A percentile compares a stretch with the other conserved stretches of the same genome.
These are phyloP conservation scores for Alternaria postmessia DNA, from an alignment of 2,329 filamentous ascomycete genomes.

Conservation along the genomic window DNA sequence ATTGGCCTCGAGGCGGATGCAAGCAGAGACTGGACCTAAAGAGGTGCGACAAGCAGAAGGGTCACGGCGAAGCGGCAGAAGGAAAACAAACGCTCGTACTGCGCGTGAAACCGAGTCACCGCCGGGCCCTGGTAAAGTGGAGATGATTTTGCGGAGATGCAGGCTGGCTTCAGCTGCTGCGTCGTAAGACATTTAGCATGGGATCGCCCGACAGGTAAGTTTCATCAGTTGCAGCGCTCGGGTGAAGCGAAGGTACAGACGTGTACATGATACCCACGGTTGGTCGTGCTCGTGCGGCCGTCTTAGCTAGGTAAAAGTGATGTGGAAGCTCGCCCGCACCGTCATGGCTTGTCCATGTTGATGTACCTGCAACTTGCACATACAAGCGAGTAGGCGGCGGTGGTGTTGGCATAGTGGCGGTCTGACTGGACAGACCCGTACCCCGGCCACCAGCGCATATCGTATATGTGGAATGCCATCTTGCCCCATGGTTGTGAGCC, in stretches of 20 bases:
- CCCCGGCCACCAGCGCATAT: slow-evolving; percentile 14
- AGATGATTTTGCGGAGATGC: slow-evolving; percentile 18
- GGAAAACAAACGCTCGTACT: slow-evolving; percentile 23
- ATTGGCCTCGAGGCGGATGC: slow-evolving; percentile 12
- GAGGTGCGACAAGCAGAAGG: slow-evolving; percentile 25
- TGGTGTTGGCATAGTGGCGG: slow-evolving; percentile 6
- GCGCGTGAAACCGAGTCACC: slow-evolving; percentile 31
- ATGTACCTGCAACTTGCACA: slow-evolving; percentile 20
- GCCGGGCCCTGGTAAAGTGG: slow-evolving; percentile 11
- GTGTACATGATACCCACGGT: slow-evolving; percentile 16
- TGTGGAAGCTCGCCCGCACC: not conserved
- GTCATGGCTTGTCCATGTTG: slow-evolving; percentile 4
- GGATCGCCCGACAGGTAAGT: slow-evolving; percentile 17
- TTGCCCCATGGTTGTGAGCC: slow-evolving; percentile 6
- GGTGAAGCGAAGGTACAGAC: slow-evolving; percentile 21
- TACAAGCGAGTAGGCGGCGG: slow-evolving; percentile 18
- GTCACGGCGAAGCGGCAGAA: slow-evolving; percentile 23
- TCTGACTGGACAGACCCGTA: slow-evolving; percentile 16
- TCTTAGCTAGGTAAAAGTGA: slow-evolving; percentile 3
- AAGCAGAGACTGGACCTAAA: slow-evolving; percentile 21
- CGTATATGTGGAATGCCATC: slow-evolving; percentile 8
- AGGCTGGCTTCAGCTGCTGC: slow-evolving; percentile 23
- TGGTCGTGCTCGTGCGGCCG: slow-evolving; percentile 11
- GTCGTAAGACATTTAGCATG: slow-evolving; percentile 26
- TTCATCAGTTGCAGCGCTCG: slow-evolving; percentile 21